Evolutionary conservation across 1,284 basidiomycete species (phyloP).

Genomic region (Puccinia novopanici): DNA sequence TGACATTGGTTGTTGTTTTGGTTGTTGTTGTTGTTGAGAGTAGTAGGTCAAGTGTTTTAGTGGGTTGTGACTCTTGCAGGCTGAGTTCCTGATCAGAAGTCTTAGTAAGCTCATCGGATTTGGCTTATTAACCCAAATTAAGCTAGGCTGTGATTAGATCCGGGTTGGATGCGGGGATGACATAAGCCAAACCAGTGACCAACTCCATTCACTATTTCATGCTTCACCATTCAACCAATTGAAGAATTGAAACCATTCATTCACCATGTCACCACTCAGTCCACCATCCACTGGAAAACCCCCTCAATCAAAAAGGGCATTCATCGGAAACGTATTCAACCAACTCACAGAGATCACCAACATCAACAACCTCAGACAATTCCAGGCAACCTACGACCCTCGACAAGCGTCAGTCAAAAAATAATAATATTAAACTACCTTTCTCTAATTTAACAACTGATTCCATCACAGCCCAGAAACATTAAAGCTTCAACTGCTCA

Average conservation of each 20-base stretch:
- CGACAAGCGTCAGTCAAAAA: conserved; percentile 35
- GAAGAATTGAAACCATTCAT: too few relatives aligned
- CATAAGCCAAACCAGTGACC: too few relatives aligned
- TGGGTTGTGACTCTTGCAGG: too few relatives aligned
- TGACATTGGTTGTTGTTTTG: not conserved
- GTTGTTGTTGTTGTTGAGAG: not conserved
- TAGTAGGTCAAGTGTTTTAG: not conserved
- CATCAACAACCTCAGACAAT: conserved; percentile 41
- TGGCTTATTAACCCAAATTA: not conserved
- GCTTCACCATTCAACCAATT: too few relatives aligned
- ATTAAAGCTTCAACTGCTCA: conserved; percentile 54
- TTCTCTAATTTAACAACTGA: not conserved
- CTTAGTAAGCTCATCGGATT: not conserved
- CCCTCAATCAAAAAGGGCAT: conserved; percentile 29
- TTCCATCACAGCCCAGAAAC: conserved; percentile 48
- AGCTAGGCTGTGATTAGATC: too few relatives aligned
- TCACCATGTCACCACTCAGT: not conserved
- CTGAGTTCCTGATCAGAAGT: too few relatives aligned
- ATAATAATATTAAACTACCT: not conserved
- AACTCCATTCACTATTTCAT: too few relatives aligned
- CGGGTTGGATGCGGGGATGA: too few relatives aligned
- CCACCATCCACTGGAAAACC: not conserved
- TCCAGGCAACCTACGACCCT: conserved; percentile 46
- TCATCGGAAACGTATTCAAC: conserved; percentile 36
- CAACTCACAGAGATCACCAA: conserved; percentile 38